Base-by-base conservation (phyloP, 441 rosid species). In the Theobroma grandiflorum region DNA sequence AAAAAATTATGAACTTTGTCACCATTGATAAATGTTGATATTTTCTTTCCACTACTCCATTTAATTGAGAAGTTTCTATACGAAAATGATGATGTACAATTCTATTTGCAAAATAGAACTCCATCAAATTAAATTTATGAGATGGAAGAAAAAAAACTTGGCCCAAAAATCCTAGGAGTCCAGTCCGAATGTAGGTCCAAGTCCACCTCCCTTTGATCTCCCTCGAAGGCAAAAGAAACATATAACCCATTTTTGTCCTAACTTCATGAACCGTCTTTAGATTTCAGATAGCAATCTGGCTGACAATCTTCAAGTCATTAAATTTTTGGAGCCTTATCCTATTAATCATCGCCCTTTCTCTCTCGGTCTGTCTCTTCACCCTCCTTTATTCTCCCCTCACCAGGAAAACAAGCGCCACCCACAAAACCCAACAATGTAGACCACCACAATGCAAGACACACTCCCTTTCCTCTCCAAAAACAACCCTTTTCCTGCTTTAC, bases 381-480 rank as follows among this genome's bases (percentile, higher is more conserved):
- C 31, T 26, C 31, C 31, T 26, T 26, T 26, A 26, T 26, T 26
- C 31, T 26, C 31, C 31, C 33, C 63, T 3, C 0, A 9, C 33
- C 33, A 3, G 12, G 20, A 20, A 22, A 58, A 22, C 1, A 58
- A 58, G 6, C 6, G 5, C 63, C 35, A 6, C 61, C 8, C 22
- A 6, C 8, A 18, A 4, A 8, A 55, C 22, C 11, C 61, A n/a
- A 57, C 33, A 58, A 58, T 22, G 63, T 58, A 58, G 63, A 58
- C 53, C 53, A 9, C 2, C 9, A 9, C 73, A 55, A 68, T 68
- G 75, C 61, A 71, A 16, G 61, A 52, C 80, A 74, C 70, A 86
- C 84, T 16, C 82, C 81, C 3, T 71, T 72, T 58, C 72, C 55
- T 45, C n/a, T 38, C 50, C 16, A 15, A 63, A 63, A 63, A 33